A percentile compares a stretch with the other conserved stretches of the same genome.
phyloP scores from a whole-genome alignment of 495 filamentous ascomycete genomes.

The Trichodelitschia bisporula region DNA sequence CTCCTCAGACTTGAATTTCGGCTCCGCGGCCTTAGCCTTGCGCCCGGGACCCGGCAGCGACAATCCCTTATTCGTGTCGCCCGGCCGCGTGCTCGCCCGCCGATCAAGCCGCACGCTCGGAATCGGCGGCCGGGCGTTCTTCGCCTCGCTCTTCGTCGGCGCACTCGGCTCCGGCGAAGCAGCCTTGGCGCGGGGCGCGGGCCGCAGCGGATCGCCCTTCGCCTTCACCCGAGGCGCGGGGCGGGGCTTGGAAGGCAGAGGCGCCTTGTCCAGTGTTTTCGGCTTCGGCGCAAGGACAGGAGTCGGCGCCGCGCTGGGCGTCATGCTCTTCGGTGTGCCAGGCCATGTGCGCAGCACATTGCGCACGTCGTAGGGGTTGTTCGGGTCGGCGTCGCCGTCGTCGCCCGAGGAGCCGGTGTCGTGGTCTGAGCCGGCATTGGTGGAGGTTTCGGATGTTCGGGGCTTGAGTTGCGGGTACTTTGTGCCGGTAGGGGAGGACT shows the following conservation, averaged over 20 bases:
- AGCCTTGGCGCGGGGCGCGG: constrained; percentile 1
- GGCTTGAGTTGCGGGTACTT: constrained; percentile 16
- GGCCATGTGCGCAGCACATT: too few species aligned
- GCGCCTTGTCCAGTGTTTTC: constrained; percentile 14
- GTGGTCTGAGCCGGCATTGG: constrained; percentile 2
- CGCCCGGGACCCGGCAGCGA: background rate
- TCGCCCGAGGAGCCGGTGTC: constrained; percentile 6
- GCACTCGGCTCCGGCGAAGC: background rate
- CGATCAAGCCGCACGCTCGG: constrained; percentile 10
- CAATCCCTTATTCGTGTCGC: background rate
- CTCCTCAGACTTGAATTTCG: constrained; percentile 8
- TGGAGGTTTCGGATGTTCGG: constrained; percentile 9
- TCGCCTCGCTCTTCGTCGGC: background rate
- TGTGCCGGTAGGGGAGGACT: constrained; percentile 14
- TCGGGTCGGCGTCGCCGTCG: background rate
- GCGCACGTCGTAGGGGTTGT: background rate
- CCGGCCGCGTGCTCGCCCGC: constrained; percentile 6
- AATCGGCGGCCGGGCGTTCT: constrained; percentile 2
- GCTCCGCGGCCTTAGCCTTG: constrained; percentile 1
- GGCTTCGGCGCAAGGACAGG: constrained; percentile 15
- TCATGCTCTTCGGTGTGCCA: too few species aligned
- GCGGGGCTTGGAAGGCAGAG: constrained; percentile 12
- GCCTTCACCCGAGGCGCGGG: too few species aligned
- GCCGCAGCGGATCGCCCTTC: background rate
- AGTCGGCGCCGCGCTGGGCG: constrained; percentile 9